These are phyloP conservation scores for Filosporella fistucella DNA, from an alignment of 495 filamentous ascomycete species.

Conservation along the genomic window DNA sequence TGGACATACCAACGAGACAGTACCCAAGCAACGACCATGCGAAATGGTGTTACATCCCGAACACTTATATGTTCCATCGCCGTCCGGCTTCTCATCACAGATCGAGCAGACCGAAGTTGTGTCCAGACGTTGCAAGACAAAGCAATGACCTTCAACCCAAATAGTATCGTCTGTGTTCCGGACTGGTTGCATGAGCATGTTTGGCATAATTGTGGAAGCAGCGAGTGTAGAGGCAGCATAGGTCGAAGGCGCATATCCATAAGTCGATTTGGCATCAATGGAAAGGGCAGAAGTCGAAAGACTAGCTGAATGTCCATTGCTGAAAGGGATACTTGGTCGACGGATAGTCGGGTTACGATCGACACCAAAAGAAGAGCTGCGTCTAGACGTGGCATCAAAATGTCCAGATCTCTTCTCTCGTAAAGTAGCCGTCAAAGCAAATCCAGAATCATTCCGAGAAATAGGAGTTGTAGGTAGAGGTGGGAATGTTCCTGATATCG, in stretches of 20 bases:
- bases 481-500: slow-evolving; percentile 75
- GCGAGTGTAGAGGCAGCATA: slow-evolving; percentile 97
- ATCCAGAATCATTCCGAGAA: slow-evolving; percentile 87
- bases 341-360: slow-evolving; percentile 64
- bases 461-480: slow-evolving; percentile 66
- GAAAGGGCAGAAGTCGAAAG: slow-evolving; percentile 80
- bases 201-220: slow-evolving; percentile 96
- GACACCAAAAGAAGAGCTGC: slow-evolving; percentile 88
- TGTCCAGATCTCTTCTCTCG: slow-evolving; percentile 94
- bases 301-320: slow-evolving; percentile 71
- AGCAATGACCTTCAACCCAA: slow-evolving; percentile 93
- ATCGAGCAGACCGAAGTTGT: slow-evolving; percentile 69
- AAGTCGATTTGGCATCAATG: slow-evolving; percentile 68
- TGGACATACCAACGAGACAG: slow-evolving; percentile 83
- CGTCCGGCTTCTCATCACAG: slow-evolving; percentile 83
- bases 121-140: slow-evolving; percentile 69
- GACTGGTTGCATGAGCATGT: slow-evolving; percentile 79
- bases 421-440: slow-evolving; percentile 76
- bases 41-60: slow-evolving; percentile 68
- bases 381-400: slow-evolving; percentile 76
- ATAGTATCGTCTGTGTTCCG: slow-evolving; percentile 78
- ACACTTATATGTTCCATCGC: slow-evolving; percentile 84
- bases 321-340: slow-evolving; percentile 80
- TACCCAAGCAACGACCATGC: slow-evolving; percentile 76
- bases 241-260: slow-evolving; percentile 85